Evolutionary conservation across 2,329 filamentous ascomycete genomes (phyloP).

Genomic region (Calonectria fujianensis): DNA sequence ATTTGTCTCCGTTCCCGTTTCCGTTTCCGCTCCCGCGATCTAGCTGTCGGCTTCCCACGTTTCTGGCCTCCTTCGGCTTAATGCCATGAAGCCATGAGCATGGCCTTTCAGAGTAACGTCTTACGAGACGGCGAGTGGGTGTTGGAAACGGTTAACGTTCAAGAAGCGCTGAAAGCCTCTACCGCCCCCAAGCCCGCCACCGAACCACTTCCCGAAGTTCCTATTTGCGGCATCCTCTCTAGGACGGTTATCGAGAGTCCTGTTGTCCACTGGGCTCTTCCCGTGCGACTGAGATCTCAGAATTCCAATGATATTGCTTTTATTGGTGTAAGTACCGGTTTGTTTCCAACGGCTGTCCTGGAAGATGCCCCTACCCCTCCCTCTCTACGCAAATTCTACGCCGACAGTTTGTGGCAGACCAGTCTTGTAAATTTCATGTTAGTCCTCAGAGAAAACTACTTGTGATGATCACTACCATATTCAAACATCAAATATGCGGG

Average conservation of each 20-base stretch:
- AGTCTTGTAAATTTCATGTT: background rate
- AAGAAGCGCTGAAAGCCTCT: slow-evolving; percentile 64
- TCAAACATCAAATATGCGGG: background rate
- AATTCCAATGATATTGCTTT: slow-evolving; percentile 89
- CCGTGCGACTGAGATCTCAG: slow-evolving; percentile 83
- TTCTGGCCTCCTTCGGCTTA: slow-evolving; percentile 22
- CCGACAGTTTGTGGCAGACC: background rate
- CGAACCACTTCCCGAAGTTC: slow-evolving; percentile 62
- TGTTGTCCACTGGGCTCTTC: slow-evolving; percentile 84
- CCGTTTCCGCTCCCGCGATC: slow-evolving; percentile 2
- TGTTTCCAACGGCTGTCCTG: background rate
- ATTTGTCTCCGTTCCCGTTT: slow-evolving; percentile 28
- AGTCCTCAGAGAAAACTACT: background rate
- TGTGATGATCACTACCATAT: background rate
- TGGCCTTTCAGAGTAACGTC: slow-evolving; percentile 73
- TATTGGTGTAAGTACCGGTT: slow-evolving; percentile 78
- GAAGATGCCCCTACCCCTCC: background rate
- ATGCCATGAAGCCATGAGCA: slow-evolving; percentile 54
- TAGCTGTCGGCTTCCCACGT: slow-evolving; percentile 21
- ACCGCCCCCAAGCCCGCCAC: slow-evolving; percentile 56
- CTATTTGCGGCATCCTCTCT: slow-evolving; percentile 83
- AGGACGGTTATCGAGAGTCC: slow-evolving; percentile 87
- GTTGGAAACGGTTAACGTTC: slow-evolving; percentile 69
- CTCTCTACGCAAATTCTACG: background rate
- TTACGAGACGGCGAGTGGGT: slow-evolving; percentile 75